Base-by-base conservation (phyloP, 106 monocot species). In the Allium fistulosum region DNA sequence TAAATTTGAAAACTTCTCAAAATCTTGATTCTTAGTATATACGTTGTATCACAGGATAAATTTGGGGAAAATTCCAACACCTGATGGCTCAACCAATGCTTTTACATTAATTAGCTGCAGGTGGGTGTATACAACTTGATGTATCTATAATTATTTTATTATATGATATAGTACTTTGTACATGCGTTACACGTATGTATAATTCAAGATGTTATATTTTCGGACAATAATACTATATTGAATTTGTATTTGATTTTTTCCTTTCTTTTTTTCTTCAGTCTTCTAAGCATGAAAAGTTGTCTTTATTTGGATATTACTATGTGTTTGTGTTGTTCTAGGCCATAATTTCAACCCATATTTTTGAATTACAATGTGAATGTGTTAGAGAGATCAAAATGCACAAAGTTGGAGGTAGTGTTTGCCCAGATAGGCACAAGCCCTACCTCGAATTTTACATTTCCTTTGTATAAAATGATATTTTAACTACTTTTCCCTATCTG, bases 31-130 rank as follows among this genome's bases (percentile, higher is more conserved):
- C 17, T 74, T 81, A 82, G 78, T 67, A 77, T 70, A 70, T 82
- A 78, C 79, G 72, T 78, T 87, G 62, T 76, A 89, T 80, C 74
- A 82, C 91, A 92, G 91, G 87, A 82, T 92, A 60, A 72, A 80
- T 70, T 82, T 92, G 87, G 91, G 91, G 80, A 84, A 87, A 80
- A 80, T 92, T 76, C 77, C 81, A 71, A 92, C 87, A 71, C 70
- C 82, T 77, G 87, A 85, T 80, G 91, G 91, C 69, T 84, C 91
- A 77, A 76, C 84, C 55, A 87, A 71, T 78, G 91, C 91, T 52
- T 92, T 80, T 80, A 92, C 91, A 63, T 72, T 75, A 71, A 69
- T 92, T 85, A 92, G 78, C 80, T 77, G 84, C 79, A 92, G 91
- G 91, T 92, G 76, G 75, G 83, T 80, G 70, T 50, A 74, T 82